Evolutionary conservation across 2,329 filamentous ascomycete genomes (phyloP).

Genomic region (Cercospora sp.): DNA sequence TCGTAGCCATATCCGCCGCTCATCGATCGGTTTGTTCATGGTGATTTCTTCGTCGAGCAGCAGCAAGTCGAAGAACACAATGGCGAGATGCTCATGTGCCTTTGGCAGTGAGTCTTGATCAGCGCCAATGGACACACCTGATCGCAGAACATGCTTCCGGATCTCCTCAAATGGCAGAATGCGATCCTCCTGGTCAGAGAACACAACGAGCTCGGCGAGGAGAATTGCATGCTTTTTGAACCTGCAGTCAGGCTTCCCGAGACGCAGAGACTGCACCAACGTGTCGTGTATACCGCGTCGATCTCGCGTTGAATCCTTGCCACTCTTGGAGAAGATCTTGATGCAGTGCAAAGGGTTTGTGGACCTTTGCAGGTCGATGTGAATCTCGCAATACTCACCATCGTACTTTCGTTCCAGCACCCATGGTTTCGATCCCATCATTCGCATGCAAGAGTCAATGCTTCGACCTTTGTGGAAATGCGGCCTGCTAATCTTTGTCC

Average conservation of each 20-base stretch:
- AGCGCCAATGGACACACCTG: constrained; percentile 68
- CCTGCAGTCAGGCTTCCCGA: constrained; percentile 60
- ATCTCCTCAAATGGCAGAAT: constrained; percentile 80
- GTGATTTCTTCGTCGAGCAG: constrained; percentile 57
- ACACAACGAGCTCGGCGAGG: constrained; percentile 81
- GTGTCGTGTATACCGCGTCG: constrained; percentile 61
- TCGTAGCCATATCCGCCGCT: constrained; percentile 62
- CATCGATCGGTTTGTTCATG: constrained; percentile 57
- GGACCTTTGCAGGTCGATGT: constrained; percentile 66
- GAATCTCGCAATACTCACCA: constrained; percentile 84
- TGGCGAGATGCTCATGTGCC: constrained; percentile 59
- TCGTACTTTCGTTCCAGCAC: constrained; percentile 82
- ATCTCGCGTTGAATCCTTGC: constrained; percentile 82
- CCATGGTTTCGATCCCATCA: constrained; percentile 62
- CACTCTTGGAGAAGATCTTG: constrained; percentile 88
- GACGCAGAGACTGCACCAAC: constrained; percentile 64
- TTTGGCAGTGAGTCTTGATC: constrained; percentile 65
- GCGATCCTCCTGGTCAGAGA: constrained; percentile 63
- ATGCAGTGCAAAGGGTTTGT: constrained; percentile 51
- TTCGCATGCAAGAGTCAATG: constrained; percentile 71
- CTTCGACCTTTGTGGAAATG: constrained; percentile 49
- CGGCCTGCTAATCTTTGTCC: constrained; percentile 50
- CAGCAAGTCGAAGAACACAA: constrained; percentile 63
- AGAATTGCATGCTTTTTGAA: constrained; percentile 71
- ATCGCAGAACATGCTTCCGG: constrained; percentile 73